These are phyloP conservation scores for Zymoseptoria pseudotritici DNA, from an alignment of 2,329 filamentous ascomycete species.

Conservation along the genomic window DNA sequence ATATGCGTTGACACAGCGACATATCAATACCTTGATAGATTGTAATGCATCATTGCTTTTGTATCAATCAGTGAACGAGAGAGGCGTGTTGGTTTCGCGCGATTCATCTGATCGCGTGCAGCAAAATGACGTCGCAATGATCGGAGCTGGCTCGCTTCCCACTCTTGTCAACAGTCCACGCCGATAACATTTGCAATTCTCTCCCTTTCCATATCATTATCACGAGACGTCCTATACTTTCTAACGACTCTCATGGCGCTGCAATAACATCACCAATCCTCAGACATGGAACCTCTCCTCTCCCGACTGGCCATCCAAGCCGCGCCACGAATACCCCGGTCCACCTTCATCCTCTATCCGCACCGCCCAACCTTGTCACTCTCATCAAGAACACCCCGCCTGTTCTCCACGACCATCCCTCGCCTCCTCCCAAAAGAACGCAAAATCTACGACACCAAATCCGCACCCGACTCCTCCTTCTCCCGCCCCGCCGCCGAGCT, in stretches of 20 bases:
- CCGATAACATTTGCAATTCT: neutral
- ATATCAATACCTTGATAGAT: neutral
- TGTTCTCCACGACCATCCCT: slow-evolving; percentile 5
- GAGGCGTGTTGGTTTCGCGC: neutral
- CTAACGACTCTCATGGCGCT: neutral
- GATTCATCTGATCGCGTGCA: neutral
- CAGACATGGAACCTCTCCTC: slow-evolving; percentile 22
- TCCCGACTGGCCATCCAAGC: slow-evolving; percentile 21
- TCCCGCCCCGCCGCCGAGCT: slow-evolving; percentile 32
- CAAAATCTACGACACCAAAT: slow-evolving; percentile 13
- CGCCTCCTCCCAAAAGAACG: slow-evolving; percentile 9
- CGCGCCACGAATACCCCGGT: slow-evolving; percentile 11
- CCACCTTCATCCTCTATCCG: neutral
- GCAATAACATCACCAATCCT: neutral
- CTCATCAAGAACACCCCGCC: slow-evolving; percentile 7
- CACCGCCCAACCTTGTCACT: slow-evolving; percentile 11
- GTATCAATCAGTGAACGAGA: neutral
- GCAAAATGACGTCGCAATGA: neutral
- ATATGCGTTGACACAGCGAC: neutral
- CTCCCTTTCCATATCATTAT: neutral
- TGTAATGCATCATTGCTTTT: neutral
- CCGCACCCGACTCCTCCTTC: slow-evolving; percentile 25
- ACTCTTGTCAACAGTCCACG: neutral
- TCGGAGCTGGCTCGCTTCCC: neutral
- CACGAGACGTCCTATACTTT: neutral